Evolutionary conservation across 257 asterid genomes (phyloP), one percentile per base, ranked within the genome.

Genomic region (Solanum pennellii): DNA sequence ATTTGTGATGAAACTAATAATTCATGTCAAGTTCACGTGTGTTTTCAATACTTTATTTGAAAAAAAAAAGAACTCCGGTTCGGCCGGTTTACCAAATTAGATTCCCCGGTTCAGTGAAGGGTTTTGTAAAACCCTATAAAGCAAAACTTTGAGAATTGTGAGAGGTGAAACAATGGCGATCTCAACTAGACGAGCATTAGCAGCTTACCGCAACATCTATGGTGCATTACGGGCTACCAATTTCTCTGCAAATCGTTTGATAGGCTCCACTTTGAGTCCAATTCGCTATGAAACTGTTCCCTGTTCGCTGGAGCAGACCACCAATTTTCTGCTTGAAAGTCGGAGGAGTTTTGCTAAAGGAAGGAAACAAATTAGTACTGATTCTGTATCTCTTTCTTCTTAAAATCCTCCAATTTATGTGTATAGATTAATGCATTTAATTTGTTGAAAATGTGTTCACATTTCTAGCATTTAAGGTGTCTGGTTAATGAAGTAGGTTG

Each of bases 291-390:
- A 87, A 83, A 72, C 82, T 72, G 52, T 86, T 71, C 69, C 87
- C 23, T 88, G 56, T 23, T 86, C 90, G 83, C 83, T 89, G 11
- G 77, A 83, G 23, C 29, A 37, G 82, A 37, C 49, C 18, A 49
- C 90, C 59, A 84, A 25, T 59, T 89, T 83, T 77, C 76, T 86
- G 42, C 91, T 90, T 23, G 88, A 86, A 86, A 71, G 74, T 74
- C 92, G 91, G 84, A 92, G 98, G 89, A 91, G 95, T 68, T 96
- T 93, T 88, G 94, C 97, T 75, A 96, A 93, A 93, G 96, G 93
- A 91, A 92, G 95, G 87, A 94, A 91, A 79, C 98, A 88, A 88
- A 85, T 87, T 39, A 88, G 96, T 91, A 91, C 39, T 90, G 11
- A 87, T 83, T 82, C 76, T 75, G 33, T 74, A 59, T 84, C 13